These are phyloP conservation scores for Tolypocladium sp. DNA, from an alignment of 2,329 filamentous ascomycete species.

Conservation along the genomic window DNA sequence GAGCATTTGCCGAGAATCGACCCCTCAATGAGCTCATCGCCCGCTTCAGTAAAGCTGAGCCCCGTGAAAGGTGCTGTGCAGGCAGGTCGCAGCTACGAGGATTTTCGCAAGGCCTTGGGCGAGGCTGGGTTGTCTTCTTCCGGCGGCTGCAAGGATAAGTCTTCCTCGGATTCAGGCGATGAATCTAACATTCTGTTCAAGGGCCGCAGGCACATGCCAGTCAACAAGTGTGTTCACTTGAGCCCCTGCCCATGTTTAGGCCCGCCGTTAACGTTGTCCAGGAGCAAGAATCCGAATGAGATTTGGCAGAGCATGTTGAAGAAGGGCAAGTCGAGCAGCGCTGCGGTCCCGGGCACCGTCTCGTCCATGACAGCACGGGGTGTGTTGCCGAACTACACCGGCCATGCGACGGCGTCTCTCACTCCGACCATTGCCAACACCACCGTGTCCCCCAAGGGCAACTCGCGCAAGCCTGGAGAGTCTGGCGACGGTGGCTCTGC, in stretches of 20 bases:
- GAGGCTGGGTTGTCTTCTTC: constrained; percentile 2
- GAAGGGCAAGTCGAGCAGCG: constrained; percentile 39
- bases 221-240: constrained; percentile 17
- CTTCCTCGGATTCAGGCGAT: constrained; percentile 20
- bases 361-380: constrained; percentile 45
- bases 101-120: constrained; percentile 15
- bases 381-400: constrained; percentile 43
- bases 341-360: constrained; percentile 35
- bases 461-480: constrained; percentile 16
- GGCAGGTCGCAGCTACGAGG: constrained; percentile 14
- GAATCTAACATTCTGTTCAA: constrained; percentile 28
- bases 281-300: constrained; percentile 30
- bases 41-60: constrained; percentile 12
- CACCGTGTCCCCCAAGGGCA: constrained; percentile 20
- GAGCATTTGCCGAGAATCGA: constrained; percentile 17
- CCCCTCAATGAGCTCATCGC: constrained; percentile 10
- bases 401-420: constrained; percentile 42
- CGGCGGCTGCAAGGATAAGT: constrained; percentile 11
- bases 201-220: constrained; percentile 20
- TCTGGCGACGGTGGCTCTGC: constrained; percentile 9
- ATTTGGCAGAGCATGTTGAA: constrained; percentile 43
- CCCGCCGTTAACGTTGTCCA: constrained; percentile 12
- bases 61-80: constrained; percentile 13
- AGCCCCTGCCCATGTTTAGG: neutral
- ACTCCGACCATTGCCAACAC: constrained; percentile 33